Conservation (phyloP, 2,329 filamentous ascomycete species). For the Neofusicoccum umdonicola region DNA sequence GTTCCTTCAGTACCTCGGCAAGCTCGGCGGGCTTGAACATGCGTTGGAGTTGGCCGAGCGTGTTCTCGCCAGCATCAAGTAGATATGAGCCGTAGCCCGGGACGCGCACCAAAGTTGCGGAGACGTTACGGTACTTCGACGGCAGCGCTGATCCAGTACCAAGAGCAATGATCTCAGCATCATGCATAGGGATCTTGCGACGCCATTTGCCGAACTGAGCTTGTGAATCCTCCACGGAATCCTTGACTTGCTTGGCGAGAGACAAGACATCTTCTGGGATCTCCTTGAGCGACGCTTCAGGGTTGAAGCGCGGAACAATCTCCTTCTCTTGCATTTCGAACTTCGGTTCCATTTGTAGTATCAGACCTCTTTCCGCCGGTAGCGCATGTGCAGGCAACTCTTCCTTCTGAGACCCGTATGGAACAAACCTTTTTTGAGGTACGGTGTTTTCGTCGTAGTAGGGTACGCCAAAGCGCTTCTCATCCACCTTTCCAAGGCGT, state of each 20-base stretch:
- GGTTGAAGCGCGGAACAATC: constrained; percentile 27
- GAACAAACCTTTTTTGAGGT: constrained; percentile 34
- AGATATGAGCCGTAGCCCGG: constrained; percentile 86
- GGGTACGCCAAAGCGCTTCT: constrained; percentile 69
- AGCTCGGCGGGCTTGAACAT: constrained; percentile 66
- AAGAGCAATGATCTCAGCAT: constrained; percentile 80
- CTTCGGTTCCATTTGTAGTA: constrained; percentile 46
- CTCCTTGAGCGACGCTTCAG: constrained; percentile 43
- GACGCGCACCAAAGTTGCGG: constrained; percentile 77
- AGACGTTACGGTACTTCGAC: constrained; percentile 94
- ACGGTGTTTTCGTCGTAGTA: constrained; percentile 53
- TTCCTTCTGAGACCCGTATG: constrained; percentile 20
- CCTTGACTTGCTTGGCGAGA: constrained; percentile 49
- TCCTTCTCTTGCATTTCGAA: constrained; percentile 38
- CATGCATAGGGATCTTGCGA: constrained; percentile 66
- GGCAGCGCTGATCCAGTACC: constrained; percentile 89
- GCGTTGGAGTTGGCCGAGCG: constrained; percentile 80
- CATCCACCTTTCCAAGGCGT: constrained; percentile 70
- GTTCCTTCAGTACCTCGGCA: constrained; percentile 68
- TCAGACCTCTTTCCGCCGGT: constrained; percentile 41
- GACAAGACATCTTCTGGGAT: constrained; percentile 47
- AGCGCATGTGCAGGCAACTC: constrained; percentile 24
- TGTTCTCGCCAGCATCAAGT: constrained; percentile 90
- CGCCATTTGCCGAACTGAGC: constrained; percentile 55
- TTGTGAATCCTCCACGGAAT: constrained; percentile 36